phyloP scores from a whole-genome alignment of 441 rosid genomes.

The Gossypium schwendimanii region DNA sequence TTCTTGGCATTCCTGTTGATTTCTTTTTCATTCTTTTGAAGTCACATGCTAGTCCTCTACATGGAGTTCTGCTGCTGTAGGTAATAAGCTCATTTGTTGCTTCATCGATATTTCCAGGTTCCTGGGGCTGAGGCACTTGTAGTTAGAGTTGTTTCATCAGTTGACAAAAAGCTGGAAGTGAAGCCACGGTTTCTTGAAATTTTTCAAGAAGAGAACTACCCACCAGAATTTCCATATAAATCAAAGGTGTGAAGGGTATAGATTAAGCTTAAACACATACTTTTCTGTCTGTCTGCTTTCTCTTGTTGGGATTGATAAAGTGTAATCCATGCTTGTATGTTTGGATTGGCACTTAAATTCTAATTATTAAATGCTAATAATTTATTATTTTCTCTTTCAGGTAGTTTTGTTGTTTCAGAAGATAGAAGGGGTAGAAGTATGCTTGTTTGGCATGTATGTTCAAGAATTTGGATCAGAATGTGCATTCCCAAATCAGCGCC shows the following conservation, averaged over 20 bases:
- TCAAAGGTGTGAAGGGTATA: conserved; percentile 61
- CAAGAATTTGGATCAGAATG: conserved; percentile 97
- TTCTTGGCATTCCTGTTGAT: not conserved
- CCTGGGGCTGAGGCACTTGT: conserved; percentile 95
- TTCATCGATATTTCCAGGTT: conserved; percentile 44
- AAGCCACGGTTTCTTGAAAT: conserved; percentile 89
- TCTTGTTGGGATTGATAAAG: not conserved
- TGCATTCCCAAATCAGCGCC: conserved; percentile 77
- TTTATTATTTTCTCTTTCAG: conserved; percentile 39
- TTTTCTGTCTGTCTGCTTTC: not conserved
- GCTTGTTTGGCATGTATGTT: conserved; percentile 98
- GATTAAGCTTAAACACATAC: conserved; percentile 4
- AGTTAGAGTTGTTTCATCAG: conserved; percentile 95
- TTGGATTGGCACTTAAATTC: not conserved
- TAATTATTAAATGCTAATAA: conserved; percentile 5
- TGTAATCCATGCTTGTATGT: conserved; percentile 5
- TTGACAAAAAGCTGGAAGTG: conserved; percentile 97
- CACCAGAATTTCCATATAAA: conserved; percentile 87
- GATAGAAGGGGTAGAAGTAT: conserved; percentile 99
- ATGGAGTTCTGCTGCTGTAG: not conserved
- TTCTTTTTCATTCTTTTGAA: not conserved
- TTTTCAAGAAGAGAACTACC: conserved; percentile 88
- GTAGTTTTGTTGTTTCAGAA: conserved; percentile 92
- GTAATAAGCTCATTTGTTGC: not conserved
- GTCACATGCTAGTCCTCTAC: not conserved